Conservation (phyloP, 768 basidiomycete species). For the Exsudoporus frostii region DNA sequence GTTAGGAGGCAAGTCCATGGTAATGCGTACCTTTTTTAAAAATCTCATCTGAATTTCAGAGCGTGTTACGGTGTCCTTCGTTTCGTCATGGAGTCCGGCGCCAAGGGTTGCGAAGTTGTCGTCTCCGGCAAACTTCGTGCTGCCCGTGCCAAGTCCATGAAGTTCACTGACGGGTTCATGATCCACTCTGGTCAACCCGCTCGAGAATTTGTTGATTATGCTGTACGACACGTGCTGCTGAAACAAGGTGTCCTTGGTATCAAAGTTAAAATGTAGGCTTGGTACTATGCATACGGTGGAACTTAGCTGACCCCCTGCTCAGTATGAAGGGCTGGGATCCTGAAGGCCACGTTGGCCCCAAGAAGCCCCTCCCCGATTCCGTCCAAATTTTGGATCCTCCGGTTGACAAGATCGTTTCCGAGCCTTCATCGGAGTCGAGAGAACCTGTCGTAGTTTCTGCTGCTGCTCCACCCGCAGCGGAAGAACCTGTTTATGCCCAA, state of each 20-base stretch:
- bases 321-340: slow-evolving; percentile 98
- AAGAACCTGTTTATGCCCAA: slow-evolving; percentile 42
- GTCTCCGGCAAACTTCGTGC: slow-evolving; percentile 99
- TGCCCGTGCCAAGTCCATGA: slow-evolving; percentile 99
- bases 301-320: slow-evolving; percentile 14
- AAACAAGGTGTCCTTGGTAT: slow-evolving; percentile 99
- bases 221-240: slow-evolving; percentile 96
- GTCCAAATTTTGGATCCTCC: slow-evolving; percentile 89
- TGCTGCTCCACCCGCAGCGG: slow-evolving; percentile 48
- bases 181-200: slow-evolving; percentile 98
- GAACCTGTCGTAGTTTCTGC: slow-evolving; percentile 56
- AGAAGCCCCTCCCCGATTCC: slow-evolving; percentile 92
- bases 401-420: slow-evolving; percentile 84
- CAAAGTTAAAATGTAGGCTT: slow-evolving; percentile 95
- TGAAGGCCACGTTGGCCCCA: slow-evolving; percentile 83
- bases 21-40: not conserved
- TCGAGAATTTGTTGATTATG: slow-evolving; percentile 94
- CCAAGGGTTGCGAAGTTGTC: slow-evolving; percentile 99
- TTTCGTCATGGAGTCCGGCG: slow-evolving; percentile 99
- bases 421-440: slow-evolving; percentile 87
- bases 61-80: slow-evolving; percentile 99
- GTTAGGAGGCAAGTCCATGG: slow-evolving; percentile 76
- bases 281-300: not conserved
- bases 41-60: slow-evolving; percentile 36
- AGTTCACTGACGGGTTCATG: slow-evolving; percentile 99